Evolutionary conservation across 176 grass and related monocot species (phyloP).

Genomic region (Carex myosuroides): DNA sequence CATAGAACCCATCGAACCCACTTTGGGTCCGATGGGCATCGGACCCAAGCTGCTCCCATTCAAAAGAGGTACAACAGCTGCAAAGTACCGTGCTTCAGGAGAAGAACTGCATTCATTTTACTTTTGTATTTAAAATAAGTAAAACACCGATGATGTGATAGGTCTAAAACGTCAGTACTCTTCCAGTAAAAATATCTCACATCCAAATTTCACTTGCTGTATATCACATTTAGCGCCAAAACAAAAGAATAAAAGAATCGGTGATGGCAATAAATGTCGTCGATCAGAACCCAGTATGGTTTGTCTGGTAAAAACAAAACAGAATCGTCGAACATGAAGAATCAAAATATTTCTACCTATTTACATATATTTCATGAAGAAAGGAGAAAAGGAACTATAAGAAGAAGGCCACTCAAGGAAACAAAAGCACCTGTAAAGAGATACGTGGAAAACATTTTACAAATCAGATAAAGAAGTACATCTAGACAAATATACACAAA

Average conservation of each 20-base stretch:
- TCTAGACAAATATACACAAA: background rate
- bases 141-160: background rate
- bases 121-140: background rate
- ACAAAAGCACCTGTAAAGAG: background rate
- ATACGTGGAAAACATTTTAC: background rate
- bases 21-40: too few species aligned
- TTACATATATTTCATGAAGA: background rate
- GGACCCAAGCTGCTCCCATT: too few species aligned
- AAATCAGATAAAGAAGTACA: background rate
- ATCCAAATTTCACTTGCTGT: background rate
- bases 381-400: background rate
- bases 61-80: constrained; percentile 55
- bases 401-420: background rate
- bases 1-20: too few species aligned
- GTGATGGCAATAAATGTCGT: background rate
- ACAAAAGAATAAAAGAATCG: constrained; percentile 1
- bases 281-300: background rate
- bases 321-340: background rate
- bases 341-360: background rate
- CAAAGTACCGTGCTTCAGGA: constrained; percentile 57
- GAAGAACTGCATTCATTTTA: constrained; percentile 36
- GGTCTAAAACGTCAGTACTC: background rate
- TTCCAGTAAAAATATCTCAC: background rate
- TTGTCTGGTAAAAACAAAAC: background rate
- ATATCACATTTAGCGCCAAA: background rate